A percentile compares a stretch with the other conserved stretches of the same genome.
These are phyloP conservation scores for Calophaca sinica DNA, from an alignment of 306 rosid genomes.

Conservation along the genomic window DNA sequence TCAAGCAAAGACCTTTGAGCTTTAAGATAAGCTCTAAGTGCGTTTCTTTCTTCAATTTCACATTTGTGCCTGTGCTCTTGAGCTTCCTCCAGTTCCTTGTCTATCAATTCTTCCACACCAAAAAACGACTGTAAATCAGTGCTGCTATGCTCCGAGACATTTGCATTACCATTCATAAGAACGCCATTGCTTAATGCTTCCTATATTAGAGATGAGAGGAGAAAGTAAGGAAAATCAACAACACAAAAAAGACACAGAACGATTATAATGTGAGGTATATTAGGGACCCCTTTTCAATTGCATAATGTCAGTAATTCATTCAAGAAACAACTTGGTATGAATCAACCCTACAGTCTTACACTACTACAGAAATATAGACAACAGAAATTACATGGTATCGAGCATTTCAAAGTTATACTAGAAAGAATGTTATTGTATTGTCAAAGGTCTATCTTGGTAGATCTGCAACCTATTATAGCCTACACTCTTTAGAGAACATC, in stretches of 20 bases:
- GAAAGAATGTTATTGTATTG: not conserved
- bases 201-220: constrained; percentile 47
- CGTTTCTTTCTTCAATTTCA: constrained; percentile 92
- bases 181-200: constrained; percentile 53
- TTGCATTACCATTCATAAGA: constrained; percentile 58
- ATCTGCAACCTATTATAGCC: constrained; percentile 33
- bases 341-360: constrained; percentile 54
- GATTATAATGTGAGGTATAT: constrained; percentile 17
- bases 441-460: constrained; percentile 20
- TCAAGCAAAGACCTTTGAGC: constrained; percentile 84
- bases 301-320: constrained; percentile 44
- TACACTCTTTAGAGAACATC: constrained; percentile 30
- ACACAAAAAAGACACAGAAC: not conserved
- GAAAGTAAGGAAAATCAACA: constrained; percentile 35
- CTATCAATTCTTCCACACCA: constrained; percentile 81
- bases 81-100: constrained; percentile 92
- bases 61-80: constrained; percentile 79
- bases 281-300: constrained; percentile 39
- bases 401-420: constrained; percentile 28
- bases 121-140: constrained; percentile 62
- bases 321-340: constrained; percentile 47
- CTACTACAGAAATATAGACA: constrained; percentile 44
- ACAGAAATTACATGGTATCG: constrained; percentile 10
- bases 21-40: constrained; percentile 82
- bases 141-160: constrained; percentile 50